Base-by-base conservation (phyloP, 305 asterid genomes). In the Vinca major region DNA sequence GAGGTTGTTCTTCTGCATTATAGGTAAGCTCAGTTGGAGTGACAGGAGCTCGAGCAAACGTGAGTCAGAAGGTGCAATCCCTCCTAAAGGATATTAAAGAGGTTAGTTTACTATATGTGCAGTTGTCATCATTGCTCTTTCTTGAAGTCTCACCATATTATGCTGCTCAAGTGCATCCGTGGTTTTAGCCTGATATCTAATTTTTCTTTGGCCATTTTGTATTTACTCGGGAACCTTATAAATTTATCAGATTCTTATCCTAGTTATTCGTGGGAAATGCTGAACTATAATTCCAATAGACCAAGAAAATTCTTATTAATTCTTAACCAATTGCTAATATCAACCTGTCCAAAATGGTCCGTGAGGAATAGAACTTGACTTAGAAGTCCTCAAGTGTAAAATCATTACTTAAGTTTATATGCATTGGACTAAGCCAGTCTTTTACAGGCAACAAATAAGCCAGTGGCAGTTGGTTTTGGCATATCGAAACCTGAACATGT, bases 391-490 rank as follows among this genome's bases (percentile, higher is more conserved):
- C 7, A 51, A 37, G 12, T n/a, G n/a, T 33, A 26, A 20, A 63
- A 26, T 26, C 33, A 26, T 26, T 26, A 26, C 33, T 26, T 26
- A 26, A 26, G 33, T 26, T 26, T 19, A 33, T 26, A n/a, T 33
- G 58, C 55, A n/a, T 33, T 58, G 58, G 3, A 26, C 71, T 64
- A 48, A 73, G 40, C 20, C 21, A 7, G 69, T 62, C 33, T 63
- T 62, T 63, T 54, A 54, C 88, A 92, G 97, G 89, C 79, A 14
- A 82, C 97, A 16, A 73, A 36, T 75, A 93, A 93, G 83, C 96
- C 97, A 4, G 91, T 93, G 58, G 98, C 95, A 41, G 98, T 93
- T 65, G 98, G 97, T 54, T 93, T 93, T 79, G 98, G 98, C 75
- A 88, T 93, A 78, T 90, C 98, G 43, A 82, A 81, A 69, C 97